Conservation (phyloP, 768 basidiomycete genomes). For the Suillus bovinus region DNA sequence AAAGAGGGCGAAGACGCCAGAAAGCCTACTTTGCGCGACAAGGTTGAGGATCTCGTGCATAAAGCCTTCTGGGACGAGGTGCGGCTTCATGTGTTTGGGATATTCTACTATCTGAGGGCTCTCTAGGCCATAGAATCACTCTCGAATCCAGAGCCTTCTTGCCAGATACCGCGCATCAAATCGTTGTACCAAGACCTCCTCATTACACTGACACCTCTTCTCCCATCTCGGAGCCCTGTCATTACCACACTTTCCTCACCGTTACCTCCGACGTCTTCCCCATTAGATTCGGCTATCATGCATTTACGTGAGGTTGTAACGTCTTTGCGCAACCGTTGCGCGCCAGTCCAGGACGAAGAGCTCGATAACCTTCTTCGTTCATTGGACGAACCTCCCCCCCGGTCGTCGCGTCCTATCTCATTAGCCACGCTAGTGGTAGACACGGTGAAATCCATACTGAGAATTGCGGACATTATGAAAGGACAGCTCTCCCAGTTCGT, state of each 20-base stretch:
- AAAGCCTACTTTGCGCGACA: constrained; percentile 42
- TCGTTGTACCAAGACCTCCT: constrained; percentile 55
- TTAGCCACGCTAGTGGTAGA: constrained; percentile 52
- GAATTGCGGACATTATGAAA: constrained; percentile 64
- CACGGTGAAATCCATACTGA: constrained; percentile 47
- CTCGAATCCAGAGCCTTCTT: constrained; percentile 56
- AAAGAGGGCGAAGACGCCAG: constrained; percentile 18
- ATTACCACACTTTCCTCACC: constrained; percentile 56
- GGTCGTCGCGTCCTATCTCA: constrained; percentile 23
- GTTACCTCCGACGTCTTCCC: constrained; percentile 66
- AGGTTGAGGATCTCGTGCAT: constrained; percentile 51
- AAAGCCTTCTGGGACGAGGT: constrained; percentile 79
- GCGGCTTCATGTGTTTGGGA: constrained; percentile 21
- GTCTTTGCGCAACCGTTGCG: constrained; percentile 60
- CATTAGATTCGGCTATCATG: constrained; percentile 55
- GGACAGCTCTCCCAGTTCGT: constrained; percentile 66
- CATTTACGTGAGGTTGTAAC: constrained; percentile 55
- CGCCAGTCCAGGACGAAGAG: constrained; percentile 60
- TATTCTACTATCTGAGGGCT: constrained; percentile 21
- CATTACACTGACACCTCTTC: constrained; percentile 52
- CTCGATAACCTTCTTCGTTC: constrained; percentile 45
- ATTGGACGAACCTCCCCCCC: constrained; percentile 34
- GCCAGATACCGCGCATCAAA: constrained; percentile 60
- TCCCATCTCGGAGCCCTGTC: constrained; percentile 54
- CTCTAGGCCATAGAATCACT: constrained; percentile 55